Evolutionary conservation across 2,329 filamentous ascomycete genomes (phyloP).

Genomic region (Aspergillus pseudonomiae): DNA sequence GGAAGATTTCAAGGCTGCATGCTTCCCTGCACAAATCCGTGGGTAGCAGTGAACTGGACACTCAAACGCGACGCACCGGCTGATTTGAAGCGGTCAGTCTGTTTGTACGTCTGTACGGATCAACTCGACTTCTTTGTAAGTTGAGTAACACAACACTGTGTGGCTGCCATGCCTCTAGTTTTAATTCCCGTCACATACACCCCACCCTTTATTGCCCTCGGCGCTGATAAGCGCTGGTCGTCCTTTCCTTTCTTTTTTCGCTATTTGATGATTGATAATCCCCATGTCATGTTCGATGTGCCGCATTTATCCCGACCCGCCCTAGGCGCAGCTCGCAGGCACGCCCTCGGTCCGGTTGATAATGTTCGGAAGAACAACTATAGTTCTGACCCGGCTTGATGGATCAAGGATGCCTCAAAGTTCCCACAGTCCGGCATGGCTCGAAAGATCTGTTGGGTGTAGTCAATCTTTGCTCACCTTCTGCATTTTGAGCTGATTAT

Average conservation of each 20-base stretch:
- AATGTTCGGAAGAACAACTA: slow-evolving; percentile 17
- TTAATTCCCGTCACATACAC: slow-evolving; percentile 29
- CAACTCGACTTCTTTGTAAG: slow-evolving; percentile 18
- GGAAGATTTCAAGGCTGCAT: slow-evolving; percentile 21
- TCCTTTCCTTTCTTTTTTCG: slow-evolving; percentile 14
- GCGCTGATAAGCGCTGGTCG: not conserved
- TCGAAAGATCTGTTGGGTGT: slow-evolving; percentile 6
- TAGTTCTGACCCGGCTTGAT: slow-evolving; percentile 17
- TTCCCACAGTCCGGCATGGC: slow-evolving; percentile 1
- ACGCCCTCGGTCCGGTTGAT: slow-evolving; percentile 18
- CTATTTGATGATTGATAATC: slow-evolving; percentile 6
- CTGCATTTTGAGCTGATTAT: slow-evolving; percentile 16
- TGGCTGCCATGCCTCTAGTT: slow-evolving; percentile 37
- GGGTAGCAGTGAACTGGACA: slow-evolving; percentile 7
- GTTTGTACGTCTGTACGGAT: slow-evolving; percentile 1
- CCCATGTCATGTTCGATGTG: not conserved
- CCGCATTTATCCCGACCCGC: slow-evolving; percentile 5
- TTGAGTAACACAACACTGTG: slow-evolving; percentile 29
- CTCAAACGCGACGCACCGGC: not conserved
- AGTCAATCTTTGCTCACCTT: slow-evolving; percentile 5
- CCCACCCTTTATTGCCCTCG: slow-evolving; percentile 1
- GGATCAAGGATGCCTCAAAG: slow-evolving; percentile 11
- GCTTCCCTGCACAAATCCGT: slow-evolving; percentile 21
- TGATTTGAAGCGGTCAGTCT: slow-evolving; percentile 11
- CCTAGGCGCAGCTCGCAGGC: slow-evolving; percentile 18